Conservation (phyloP, 371 early-diverging fungal species). For the Mortierella sp. region DNA sequence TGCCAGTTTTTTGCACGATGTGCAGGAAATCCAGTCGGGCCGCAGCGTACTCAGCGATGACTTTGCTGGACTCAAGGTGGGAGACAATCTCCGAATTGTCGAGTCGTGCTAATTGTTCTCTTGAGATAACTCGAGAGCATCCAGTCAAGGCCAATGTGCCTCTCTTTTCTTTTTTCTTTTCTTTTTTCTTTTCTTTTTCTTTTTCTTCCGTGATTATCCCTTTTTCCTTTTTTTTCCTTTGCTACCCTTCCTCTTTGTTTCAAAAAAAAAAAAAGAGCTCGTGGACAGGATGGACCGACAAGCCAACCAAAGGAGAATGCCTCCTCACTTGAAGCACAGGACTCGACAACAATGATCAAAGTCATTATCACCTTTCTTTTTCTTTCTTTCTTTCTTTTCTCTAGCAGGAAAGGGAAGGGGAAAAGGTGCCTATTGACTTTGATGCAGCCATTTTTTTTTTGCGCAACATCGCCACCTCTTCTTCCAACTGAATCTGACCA, state of each 20-base stretch:
- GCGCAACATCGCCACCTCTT: too few species aligned
- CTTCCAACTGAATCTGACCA: too few species aligned
- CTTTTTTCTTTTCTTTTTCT: conserved; percentile 9
- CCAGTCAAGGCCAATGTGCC: neutral
- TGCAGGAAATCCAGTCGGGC: conserved; percentile 34
- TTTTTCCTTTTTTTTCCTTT: neutral
- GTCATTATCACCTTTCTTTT: too few species aligned
- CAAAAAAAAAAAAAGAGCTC: conserved; percentile 1
- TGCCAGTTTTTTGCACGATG: conserved; percentile 34
- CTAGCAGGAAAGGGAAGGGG: too few species aligned
- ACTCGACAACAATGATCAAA: too few species aligned
- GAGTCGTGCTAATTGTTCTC: conserved; percentile 35
- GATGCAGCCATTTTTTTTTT: too few species aligned
- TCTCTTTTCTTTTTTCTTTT: neutral
- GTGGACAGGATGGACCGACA: too few species aligned
- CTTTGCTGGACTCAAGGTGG: conserved; percentile 34
- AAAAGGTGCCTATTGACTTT: too few species aligned
- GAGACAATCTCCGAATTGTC: conserved; percentile 22
- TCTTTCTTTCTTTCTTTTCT: too few species aligned
- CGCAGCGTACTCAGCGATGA: conserved; percentile 15
- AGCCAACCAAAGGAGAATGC: too few species aligned
- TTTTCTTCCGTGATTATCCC: conserved; percentile 4
- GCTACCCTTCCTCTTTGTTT: too few species aligned
- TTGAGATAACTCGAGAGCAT: neutral
- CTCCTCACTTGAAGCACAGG: too few species aligned